These are phyloP conservation scores for Russula dissimulans DNA, from an alignment of 768 basidiomycete species.

Conservation along the genomic window DNA sequence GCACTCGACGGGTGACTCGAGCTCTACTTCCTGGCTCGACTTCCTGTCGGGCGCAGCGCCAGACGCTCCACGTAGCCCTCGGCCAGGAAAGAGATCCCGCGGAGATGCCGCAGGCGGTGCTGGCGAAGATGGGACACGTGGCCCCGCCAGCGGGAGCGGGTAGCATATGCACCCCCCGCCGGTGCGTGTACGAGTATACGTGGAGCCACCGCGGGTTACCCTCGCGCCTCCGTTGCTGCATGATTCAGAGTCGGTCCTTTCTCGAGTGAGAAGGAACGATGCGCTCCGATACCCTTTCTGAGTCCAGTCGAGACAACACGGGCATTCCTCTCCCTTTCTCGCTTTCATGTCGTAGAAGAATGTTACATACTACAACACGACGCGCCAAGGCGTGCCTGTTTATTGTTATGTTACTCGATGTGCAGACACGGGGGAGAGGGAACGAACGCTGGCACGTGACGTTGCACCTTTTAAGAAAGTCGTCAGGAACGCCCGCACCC, in stretches of 20 bases:
- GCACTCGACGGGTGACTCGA: background rate
- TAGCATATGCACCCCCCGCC: background rate
- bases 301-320: too few species aligned
- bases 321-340: too few species aligned
- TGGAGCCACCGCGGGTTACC: background rate
- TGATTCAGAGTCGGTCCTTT: background rate
- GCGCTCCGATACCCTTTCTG: too few species aligned
- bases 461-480: too few species aligned
- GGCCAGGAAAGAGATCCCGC: constrained; percentile 11
- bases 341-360: too few species aligned
- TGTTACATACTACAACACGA: too few species aligned
- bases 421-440: too few species aligned
- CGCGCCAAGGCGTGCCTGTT: too few species aligned
- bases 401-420: too few species aligned
- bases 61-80: constrained; percentile 10
- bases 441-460: too few species aligned
- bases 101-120: constrained; percentile 1
- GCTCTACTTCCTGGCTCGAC: constrained; percentile 16
- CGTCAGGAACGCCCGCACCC: too few species aligned
- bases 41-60: constrained; percentile 13
- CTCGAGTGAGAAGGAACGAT: background rate
- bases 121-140: constrained; percentile 3
- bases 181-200: background rate
- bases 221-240: background rate
- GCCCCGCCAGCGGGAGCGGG: background rate